Percentiles rank a stretch among this genome's conserved stretches.
Conservation (phyloP, 225 moss, liverwort and hornwort species). For the Polytrichum commune region DNA sequence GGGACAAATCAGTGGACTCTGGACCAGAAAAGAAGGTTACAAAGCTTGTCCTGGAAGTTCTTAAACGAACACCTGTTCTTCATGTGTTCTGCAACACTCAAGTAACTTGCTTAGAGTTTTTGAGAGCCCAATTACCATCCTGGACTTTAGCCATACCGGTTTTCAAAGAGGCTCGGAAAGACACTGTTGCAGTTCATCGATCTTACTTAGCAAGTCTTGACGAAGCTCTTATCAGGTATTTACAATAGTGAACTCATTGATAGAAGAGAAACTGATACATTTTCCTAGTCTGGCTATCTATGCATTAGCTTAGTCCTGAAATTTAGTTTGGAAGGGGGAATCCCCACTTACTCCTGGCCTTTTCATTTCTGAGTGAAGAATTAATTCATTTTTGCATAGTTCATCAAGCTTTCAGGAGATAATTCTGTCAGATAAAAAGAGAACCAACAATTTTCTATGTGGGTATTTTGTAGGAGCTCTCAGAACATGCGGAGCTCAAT, state of each 20-base stretch:
- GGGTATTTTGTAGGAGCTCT: constrained; percentile 53
- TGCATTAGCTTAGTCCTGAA: too few species aligned
- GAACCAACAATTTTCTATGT: not conserved
- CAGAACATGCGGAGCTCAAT: constrained; percentile 52
- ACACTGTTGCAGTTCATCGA: constrained; percentile 43
- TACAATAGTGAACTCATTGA: not conserved
- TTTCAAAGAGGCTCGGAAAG: constrained; percentile 72
- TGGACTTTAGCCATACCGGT: constrained; percentile 59
- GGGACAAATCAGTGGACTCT: constrained; percentile 55
- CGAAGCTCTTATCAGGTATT: constrained; percentile 65
- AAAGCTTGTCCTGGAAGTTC: constrained; percentile 59
- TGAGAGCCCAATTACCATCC: constrained; percentile 66
- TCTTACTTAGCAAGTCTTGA: constrained; percentile 69
- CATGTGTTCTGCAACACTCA: constrained; percentile 83
- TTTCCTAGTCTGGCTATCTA: too few species aligned
- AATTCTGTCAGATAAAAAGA: not conserved
- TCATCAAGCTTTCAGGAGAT: not conserved
- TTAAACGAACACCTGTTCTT: constrained; percentile 69
- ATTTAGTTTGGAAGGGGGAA: too few species aligned
- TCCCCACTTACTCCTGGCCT: too few species aligned
- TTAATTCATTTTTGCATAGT: too few species aligned
- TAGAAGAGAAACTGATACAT: not conserved
- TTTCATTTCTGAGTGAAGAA: too few species aligned
- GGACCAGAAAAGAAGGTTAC: constrained; percentile 72
- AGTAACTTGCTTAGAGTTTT: constrained; percentile 65